Evolutionary conservation across 2,329 filamentous ascomycete genomes (phyloP), one percentile per base, ranked within the genome.

Genomic region (Fusarium sp.): DNA sequence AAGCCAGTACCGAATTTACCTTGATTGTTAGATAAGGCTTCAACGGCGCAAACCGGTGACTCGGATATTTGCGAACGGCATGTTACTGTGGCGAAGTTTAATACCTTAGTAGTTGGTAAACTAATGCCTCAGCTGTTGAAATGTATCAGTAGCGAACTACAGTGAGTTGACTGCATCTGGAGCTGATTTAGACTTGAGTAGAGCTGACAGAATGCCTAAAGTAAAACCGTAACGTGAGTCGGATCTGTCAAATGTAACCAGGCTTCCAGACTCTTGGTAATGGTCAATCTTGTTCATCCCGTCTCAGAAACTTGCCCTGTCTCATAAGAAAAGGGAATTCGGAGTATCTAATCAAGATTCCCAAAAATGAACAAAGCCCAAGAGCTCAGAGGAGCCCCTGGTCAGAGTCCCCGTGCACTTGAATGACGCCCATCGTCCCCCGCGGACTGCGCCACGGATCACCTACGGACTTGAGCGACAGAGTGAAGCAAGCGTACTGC

Each of bases 401-500:
- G 50, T 31, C 64, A 48, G 7, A 38, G 28, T 42, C 41, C 57
- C 62, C 38, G 35, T 71, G 71, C 61, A 51, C 51, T 59, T 61
- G 54, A 45, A 24, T 42, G 22, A 24, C 26, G 28, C 48, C 62
- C 20, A 20, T 53, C 35, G 31, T 65, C 47, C 57, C 42, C 35
- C 55, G 57, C 60, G 61, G 60, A 58, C 74, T 76, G 72, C 74
- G 74, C 74, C 74, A 76, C 74, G 70, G 28, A 48, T 31, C 45
- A 48, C 44, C 26, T n/a, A 47, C 45, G 47, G 62, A 51, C 70
- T 65, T 72, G 60, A 70, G 63, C 61, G 72, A 66, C 56, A 65
- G 47, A 54, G 33, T 41, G 16, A 65, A 35, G 47, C 36, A 56
- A 65, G 64, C 64, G 48, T 68, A 65, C 30, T 41, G 41, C 31